Evolutionary conservation across 2,329 filamentous ascomycete species (phyloP), one percentile per base, ranked within the genome.

Genomic region (Meredithiella fracta): DNA sequence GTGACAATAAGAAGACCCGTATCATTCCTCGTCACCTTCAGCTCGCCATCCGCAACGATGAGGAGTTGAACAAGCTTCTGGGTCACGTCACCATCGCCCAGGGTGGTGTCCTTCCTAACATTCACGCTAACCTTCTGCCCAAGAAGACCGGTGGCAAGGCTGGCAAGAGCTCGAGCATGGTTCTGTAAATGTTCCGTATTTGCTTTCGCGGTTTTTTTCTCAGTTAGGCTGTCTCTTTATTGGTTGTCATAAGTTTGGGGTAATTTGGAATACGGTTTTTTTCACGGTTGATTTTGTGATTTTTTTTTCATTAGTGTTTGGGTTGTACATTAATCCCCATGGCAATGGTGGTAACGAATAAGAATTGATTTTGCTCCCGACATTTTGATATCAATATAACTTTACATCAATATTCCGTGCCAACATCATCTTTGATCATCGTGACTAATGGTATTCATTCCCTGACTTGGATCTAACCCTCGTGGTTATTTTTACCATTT

Each of bases 1-100:
- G 92, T 66, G 92, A 98, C 77, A 96, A 97, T 84, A 98, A 98
- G 87, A 97, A 97, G 86, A 98, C 91, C 62, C 90, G 92, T 85
- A 98, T 98, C 77, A 98, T 97, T 60, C 92, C 92, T 63, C 89
- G 92, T 73, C 92, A 98, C 74, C 82, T 98, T 51, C 92, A 98
- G 78, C 88, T 98, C 65, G 92, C 92, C 74, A 98, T 98, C 78
- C 85, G 92, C 68, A 96, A 96, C 77, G 91, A 97, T 73, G 91
- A 97, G 81, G 92, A 98, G 76, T 73, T 97, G 86, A 96, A 97
- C 86, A 97, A 95, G 82, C 84, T 94, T 61, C 79, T 95, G 62
- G 90, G 90, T 58, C 88, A 94, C 70, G 89, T 95, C 73, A 96
- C 89, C 70, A 95, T 95, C 67, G 89, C 90, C 70, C 90, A 95